These are phyloP conservation scores for Paecilomyces sp. DNA, from an alignment of 2,329 filamentous ascomycete genomes.

Conservation along the genomic window DNA sequence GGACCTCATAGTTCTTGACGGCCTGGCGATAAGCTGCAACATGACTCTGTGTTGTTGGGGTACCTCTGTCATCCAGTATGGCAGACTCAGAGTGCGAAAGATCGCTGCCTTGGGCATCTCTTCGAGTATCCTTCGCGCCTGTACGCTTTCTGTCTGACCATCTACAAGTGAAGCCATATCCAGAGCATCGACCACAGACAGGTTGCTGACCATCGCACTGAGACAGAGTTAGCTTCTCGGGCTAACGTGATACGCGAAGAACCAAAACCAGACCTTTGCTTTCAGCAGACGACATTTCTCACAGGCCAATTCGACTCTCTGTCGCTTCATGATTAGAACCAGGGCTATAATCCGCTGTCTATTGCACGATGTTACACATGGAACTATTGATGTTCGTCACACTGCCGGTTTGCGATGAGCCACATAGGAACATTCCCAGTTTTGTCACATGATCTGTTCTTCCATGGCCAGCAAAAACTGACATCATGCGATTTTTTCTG, in stretches of 20 bases:
- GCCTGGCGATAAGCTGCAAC: conserved; percentile 8
- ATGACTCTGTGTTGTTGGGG: background rate
- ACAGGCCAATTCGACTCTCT: conserved; percentile 15
- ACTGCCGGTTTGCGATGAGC: background rate
- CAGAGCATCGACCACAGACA: conserved; percentile 18
- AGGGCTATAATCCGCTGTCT: background rate
- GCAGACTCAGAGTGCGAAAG: background rate
- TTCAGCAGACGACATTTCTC: conserved; percentile 16
- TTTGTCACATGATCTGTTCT: background rate
- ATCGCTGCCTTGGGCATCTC: conserved; percentile 1
- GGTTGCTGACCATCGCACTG: conserved; percentile 22
- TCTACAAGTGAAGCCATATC: conserved; percentile 19
- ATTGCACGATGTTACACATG: background rate
- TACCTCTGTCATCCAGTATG: background rate
- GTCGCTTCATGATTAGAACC: conserved; percentile 7
- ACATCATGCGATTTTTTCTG: background rate
- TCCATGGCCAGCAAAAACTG: background rate
- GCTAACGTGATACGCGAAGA: background rate
- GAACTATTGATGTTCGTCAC: background rate
- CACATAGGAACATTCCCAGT: background rate
- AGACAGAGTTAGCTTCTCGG: background rate
- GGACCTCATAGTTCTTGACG: conserved; percentile 8
- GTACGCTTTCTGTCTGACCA: conserved; percentile 13
- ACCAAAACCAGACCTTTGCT: conserved; percentile 11
- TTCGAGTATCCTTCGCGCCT: background rate